Evolutionary conservation across 2,329 filamentous ascomycete genomes (phyloP).

Genomic region (Tricladium varicosporioides): DNA sequence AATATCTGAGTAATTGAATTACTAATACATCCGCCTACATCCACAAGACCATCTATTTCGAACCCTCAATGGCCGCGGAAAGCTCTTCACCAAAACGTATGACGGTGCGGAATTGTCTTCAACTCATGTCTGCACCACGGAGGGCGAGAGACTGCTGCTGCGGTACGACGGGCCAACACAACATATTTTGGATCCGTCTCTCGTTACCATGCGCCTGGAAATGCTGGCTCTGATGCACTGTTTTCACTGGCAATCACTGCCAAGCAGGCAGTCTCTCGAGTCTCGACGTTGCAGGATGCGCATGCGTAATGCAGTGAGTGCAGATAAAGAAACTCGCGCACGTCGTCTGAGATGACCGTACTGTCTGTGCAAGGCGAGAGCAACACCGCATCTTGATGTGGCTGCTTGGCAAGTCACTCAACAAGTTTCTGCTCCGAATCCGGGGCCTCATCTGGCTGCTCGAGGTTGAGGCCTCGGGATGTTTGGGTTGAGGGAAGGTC

Average conservation of each 20-base stretch:
- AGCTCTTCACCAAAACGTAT: neutral
- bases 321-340: conserved; percentile 5
- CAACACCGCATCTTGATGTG: neutral
- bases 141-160: neutral
- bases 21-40: too few species aligned
- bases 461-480: neutral
- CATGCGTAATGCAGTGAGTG: conserved; percentile 3
- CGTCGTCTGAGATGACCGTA: too few species aligned
- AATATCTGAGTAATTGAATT: too few species aligned
- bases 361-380: neutral
- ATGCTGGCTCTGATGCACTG: neutral
- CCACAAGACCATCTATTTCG: too few species aligned
- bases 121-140: neutral
- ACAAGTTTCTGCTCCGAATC: neutral
- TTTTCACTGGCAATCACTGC: neutral
- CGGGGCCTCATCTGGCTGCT: neutral
- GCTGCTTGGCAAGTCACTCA: neutral
- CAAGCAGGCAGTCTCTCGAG: neutral
- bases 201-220: conserved; percentile 8
- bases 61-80: too few species aligned
- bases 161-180: neutral
- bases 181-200: neutral
- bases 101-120: neutral
- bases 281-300: neutral
- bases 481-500: too few species aligned